Conservation (phyloP, 345 rosid genomes). For the Cardamine chenopodiifolia region DNA sequence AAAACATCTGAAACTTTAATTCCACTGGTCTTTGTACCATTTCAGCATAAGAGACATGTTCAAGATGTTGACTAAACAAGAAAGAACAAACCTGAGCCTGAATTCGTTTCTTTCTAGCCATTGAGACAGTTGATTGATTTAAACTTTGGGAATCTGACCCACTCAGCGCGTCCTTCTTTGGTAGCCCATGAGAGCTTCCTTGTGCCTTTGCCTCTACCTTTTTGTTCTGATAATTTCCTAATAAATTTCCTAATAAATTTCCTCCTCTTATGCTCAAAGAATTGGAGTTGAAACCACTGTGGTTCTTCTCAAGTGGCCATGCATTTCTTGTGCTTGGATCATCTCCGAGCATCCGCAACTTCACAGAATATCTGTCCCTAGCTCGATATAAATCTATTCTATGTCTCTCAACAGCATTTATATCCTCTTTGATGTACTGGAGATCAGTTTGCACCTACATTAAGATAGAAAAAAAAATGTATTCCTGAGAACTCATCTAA, state of each 20-base stretch:
- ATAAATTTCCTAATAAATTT: slow-evolving; percentile 52
- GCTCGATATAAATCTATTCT: slow-evolving; percentile 82
- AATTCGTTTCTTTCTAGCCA: slow-evolving; percentile 85
- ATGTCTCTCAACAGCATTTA: slow-evolving; percentile 85
- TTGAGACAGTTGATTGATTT: slow-evolving; percentile 69
- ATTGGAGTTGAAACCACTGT: slow-evolving; percentile 55
- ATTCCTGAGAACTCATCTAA: slow-evolving; percentile 25
- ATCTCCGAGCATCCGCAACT: slow-evolving; percentile 87
- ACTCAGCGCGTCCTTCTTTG: slow-evolving; percentile 66
- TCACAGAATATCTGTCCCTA: slow-evolving; percentile 76
- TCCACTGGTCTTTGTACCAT: slow-evolving; percentile 12
- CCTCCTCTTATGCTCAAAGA: slow-evolving; percentile 66
- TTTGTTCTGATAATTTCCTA: slow-evolving; percentile 60
- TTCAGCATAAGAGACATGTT: slow-evolving; percentile 3
- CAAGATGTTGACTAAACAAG: slow-evolving; percentile 22
- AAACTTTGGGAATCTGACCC: slow-evolving; percentile 73
- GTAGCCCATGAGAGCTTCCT: slow-evolving; percentile 68
- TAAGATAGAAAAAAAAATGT: slow-evolving; percentile 16
- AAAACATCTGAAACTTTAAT: neutral
- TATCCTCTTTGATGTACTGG: slow-evolving; percentile 84
- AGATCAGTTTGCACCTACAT: slow-evolving; percentile 83
- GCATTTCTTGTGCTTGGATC: slow-evolving; percentile 62
- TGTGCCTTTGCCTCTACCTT: slow-evolving; percentile 71
- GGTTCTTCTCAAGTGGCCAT: slow-evolving; percentile 64
- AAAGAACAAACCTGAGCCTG: slow-evolving; percentile 77